Conservation (phyloP, 2,329 filamentous ascomycete species). For the Aspergillus hiratsukae region DNA sequence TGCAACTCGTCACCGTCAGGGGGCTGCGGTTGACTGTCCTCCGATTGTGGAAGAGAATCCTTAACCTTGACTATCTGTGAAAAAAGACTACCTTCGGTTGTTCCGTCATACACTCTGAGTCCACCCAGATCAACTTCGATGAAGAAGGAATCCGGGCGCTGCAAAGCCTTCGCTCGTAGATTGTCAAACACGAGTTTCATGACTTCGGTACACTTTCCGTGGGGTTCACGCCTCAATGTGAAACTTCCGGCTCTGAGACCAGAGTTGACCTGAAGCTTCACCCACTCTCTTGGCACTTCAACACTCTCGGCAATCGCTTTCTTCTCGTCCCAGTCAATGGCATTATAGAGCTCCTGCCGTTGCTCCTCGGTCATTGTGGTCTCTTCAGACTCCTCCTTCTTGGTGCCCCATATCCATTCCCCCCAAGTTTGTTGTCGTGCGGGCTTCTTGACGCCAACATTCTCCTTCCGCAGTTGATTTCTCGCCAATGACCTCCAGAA, state of each 20-base stretch:
- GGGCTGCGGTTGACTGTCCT: conserved; percentile 32
- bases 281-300: conserved; percentile 81
- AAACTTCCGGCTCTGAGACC: conserved; percentile 96
- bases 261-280: conserved; percentile 89
- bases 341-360: conserved; percentile 91
- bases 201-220: conserved; percentile 73
- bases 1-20: conserved; percentile 34
- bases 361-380: conserved; percentile 92
- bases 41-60: conserved; percentile 62
- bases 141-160: conserved; percentile 85
- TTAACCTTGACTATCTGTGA: conserved; percentile 96
- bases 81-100: conserved; percentile 83
- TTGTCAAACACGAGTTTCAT: conserved; percentile 90
- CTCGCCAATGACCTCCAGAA: conserved; percentile 95
- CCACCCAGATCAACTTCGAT: conserved; percentile 87
- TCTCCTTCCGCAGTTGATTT: conserved; percentile 93
- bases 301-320: conserved; percentile 80
- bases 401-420: conserved; percentile 85
- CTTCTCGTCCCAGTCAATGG: conserved; percentile 98
- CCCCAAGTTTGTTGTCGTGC: conserved; percentile 77
- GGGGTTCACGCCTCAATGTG: conserved; percentile 79
- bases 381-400: conserved; percentile 68
- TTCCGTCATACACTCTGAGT: conserved; percentile 91
- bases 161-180: conserved; percentile 84
- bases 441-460: conserved; percentile 75